These are phyloP conservation scores for Rhodomyrtus tomentosa DNA, from an alignment of 345 rosid genomes.

Conservation along the genomic window DNA sequence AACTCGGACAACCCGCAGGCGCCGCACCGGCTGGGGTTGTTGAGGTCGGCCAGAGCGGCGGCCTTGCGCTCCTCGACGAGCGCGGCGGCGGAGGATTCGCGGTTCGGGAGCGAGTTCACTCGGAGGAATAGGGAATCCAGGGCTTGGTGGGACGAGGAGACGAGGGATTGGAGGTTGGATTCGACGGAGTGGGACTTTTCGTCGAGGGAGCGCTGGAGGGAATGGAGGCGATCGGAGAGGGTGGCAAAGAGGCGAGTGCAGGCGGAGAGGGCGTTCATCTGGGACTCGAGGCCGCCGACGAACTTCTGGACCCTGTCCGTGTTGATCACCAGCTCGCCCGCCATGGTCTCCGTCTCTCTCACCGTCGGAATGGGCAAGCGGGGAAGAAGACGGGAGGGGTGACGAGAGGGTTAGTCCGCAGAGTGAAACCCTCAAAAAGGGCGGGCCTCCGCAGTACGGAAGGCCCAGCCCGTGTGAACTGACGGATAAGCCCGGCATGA, in stretches of 20 bases:
- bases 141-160: slow-evolving; percentile 15
- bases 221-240: slow-evolving; percentile 28
- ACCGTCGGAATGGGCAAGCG: not conserved
- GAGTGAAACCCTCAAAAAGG: not conserved
- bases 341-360: slow-evolving; percentile 6
- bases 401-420: not conserved
- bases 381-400: not conserved
- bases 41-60: slow-evolving; percentile 22
- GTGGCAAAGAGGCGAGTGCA: slow-evolving; percentile 32
- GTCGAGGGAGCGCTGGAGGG: slow-evolving; percentile 25
- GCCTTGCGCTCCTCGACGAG: slow-evolving; percentile 15
- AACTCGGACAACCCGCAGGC: slow-evolving; percentile 8
- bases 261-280: slow-evolving; percentile 21
- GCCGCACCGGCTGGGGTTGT: not conserved
- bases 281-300: slow-evolving; percentile 26
- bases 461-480: not conserved
- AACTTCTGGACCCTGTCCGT: slow-evolving; percentile 28
- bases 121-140: slow-evolving; percentile 20
- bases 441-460: not conserved
- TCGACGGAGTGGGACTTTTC: slow-evolving; percentile 27
- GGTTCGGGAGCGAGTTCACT: slow-evolving; percentile 25
- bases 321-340: slow-evolving; percentile 7
- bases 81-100: slow-evolving; percentile 23
- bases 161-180: slow-evolving; percentile 21
- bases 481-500: not conserved